A percentile compares a stretch with the other conserved stretches of the same genome.
phyloP scores from a whole-genome alignment of 2,329 filamentous ascomycete genomes.

The Aspergillus tanneri region DNA sequence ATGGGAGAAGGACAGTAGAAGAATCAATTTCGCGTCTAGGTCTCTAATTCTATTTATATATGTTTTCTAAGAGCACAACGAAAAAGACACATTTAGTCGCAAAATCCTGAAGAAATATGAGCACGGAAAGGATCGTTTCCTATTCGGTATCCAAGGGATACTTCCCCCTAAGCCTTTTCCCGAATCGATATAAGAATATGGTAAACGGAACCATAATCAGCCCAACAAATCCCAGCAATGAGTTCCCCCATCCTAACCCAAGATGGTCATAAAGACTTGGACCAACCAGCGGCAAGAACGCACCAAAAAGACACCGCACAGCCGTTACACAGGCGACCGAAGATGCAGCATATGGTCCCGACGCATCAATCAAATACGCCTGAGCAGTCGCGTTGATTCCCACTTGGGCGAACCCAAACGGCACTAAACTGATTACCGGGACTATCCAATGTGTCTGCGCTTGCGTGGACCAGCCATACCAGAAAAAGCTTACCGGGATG shows the following conservation, averaged over 20 bases:
- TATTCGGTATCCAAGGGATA: no score
- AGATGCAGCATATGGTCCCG: conserved; percentile 47
- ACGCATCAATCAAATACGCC: conserved; percentile 61
- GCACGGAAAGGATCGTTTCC: no score
- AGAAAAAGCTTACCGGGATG: conserved; percentile 55
- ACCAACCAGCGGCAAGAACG: conserved; percentile 5
- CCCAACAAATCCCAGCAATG: conserved; percentile 6
- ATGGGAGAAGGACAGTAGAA: no score
- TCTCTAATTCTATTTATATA: no score
- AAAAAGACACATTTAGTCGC: no score
- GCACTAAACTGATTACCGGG: conserved; percentile 57
- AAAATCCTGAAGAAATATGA: no score
- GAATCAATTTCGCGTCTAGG: no score
- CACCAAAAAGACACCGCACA: conserved; percentile 47
- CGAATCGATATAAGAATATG: no score
- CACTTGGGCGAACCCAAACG: conserved; percentile 57
- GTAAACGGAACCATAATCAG: conserved; percentile 3
- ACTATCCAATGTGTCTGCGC: conserved; percentile 56
- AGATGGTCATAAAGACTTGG: conserved; percentile 6
- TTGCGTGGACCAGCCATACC: conserved; percentile 59
- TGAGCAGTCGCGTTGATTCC: conserved; percentile 53
- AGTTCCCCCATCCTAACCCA: conserved; percentile 10
- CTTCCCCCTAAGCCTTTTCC: no score
- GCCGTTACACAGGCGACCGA: conserved; percentile 55
- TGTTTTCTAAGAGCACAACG: no score